A percentile compares a stretch with the other conserved stretches of the same genome.
These are phyloP conservation scores for Knoxia roxburghii DNA, from an alignment of 257 asterid species.

Conservation along the genomic window DNA sequence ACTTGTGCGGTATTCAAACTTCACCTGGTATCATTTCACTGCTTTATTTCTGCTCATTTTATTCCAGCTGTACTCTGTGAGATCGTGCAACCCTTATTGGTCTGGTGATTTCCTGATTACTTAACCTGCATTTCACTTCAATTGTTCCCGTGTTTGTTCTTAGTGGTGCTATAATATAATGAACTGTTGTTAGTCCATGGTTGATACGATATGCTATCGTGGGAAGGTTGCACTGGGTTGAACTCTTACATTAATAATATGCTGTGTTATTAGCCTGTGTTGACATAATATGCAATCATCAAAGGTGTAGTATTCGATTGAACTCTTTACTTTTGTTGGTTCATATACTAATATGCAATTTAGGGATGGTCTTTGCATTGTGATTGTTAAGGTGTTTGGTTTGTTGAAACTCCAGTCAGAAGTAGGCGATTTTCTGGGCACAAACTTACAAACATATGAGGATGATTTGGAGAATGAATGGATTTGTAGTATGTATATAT, in stretches of 20 bases:
- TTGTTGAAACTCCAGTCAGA: not conserved
- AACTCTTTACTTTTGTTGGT: no score
- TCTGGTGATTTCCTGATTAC: not conserved
- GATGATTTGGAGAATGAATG: not conserved
- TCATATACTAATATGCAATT: no score
- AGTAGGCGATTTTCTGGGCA: not conserved
- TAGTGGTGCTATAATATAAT: not conserved
- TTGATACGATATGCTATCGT: not conserved
- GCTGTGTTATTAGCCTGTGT: no score
- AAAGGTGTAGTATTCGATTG: no score
- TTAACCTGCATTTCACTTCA: not conserved
- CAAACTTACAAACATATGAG: not conserved
- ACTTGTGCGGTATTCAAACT: not conserved
- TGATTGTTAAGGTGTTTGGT: not conserved
- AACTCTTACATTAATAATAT: no score
- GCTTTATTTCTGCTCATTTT: not conserved
- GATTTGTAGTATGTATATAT: not conserved
- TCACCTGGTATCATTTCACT: not conserved
- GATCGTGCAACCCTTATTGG: not conserved
- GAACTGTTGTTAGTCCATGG: not conserved
- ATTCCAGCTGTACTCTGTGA: not conserved
- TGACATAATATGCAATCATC: no score
- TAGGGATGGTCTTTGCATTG: no score
- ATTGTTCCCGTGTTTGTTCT: no score
- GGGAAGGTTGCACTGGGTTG: not conserved